These are phyloP conservation scores for Penicillium diatomitis DNA, from an alignment of 495 filamentous ascomycete genomes.

Conservation along the genomic window DNA sequence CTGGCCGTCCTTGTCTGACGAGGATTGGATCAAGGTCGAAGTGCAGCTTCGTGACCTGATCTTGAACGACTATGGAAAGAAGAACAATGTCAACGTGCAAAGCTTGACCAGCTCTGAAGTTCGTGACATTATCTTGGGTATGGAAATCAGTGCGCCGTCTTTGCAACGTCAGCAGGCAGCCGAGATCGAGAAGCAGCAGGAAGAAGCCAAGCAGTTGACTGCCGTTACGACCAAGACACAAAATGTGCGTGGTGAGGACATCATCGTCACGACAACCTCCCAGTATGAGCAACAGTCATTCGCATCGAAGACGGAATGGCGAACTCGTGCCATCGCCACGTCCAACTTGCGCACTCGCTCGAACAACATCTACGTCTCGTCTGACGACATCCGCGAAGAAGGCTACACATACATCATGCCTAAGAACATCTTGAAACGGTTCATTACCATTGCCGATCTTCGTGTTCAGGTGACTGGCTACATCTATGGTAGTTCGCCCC, in stretches of 20 bases:
- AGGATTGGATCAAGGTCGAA: conserved; percentile 99
- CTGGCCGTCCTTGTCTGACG: conserved; percentile 90
- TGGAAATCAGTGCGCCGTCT: conserved; percentile 97
- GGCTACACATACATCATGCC: conserved; percentile 96
- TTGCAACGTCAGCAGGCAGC: conserved; percentile 98
- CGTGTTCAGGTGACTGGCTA: conserved; percentile 95
- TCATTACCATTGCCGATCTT: conserved; percentile 96
- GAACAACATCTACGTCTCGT: conserved; percentile 98
- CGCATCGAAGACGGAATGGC: conserved; percentile 98
- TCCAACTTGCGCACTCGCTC: conserved; percentile 89
- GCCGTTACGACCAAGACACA: conserved; percentile 98
- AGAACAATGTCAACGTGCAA: conserved; percentile 98
- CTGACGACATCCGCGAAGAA: conserved; percentile 75
- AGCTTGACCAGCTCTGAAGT: conserved; percentile 95
- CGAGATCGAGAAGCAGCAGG: conserved; percentile 98
- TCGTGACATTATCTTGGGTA: conserved; percentile 96
- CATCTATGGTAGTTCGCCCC: conserved; percentile 85
- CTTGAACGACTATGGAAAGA: conserved; percentile 97
- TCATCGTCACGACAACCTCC: conserved; percentile 95
- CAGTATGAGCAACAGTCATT: conserved; percentile 97
- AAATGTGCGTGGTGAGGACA: conserved; percentile 95
- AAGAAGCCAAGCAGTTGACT: conserved; percentile 92
- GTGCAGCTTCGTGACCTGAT: conserved; percentile 92
- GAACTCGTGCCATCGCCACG: conserved; percentile 90
- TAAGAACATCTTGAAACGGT: conserved; percentile 96